Percentiles rank a stretch among this genome's conserved stretches.
Conservation (phyloP, 148 eudicot genomes). For the Arbutus unedo region DNA sequence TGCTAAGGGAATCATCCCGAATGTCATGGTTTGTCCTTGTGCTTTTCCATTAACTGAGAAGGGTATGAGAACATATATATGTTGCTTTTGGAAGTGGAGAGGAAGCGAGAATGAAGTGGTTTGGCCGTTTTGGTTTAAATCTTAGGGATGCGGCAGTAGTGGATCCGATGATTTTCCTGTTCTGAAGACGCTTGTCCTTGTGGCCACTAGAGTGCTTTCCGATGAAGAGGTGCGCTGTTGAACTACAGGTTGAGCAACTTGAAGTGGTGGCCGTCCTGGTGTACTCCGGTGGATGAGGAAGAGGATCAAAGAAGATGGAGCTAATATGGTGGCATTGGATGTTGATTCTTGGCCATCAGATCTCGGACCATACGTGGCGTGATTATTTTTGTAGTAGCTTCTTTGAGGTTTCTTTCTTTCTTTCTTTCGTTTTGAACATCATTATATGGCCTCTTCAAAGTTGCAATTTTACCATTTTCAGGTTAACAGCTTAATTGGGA, state of each 20-base stretch:
- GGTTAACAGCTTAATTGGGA: not conserved
- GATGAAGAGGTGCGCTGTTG: slow-evolving; percentile 69
- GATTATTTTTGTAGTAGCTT: not conserved
- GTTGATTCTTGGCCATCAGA: not conserved
- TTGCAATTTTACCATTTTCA: not conserved
- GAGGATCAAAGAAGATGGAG: slow-evolving; percentile 71
- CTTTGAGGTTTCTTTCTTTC: slow-evolving; percentile 4
- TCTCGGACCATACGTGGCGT: not conserved
- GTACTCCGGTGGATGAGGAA: slow-evolving; percentile 83
- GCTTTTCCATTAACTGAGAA: slow-evolving; percentile 74
- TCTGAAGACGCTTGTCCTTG: slow-evolving; percentile 69
- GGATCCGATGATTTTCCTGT: slow-evolving; percentile 42
- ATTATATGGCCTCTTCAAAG: not conserved
- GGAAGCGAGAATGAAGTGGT: slow-evolving; percentile 66
- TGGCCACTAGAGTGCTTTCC: slow-evolving; percentile 62
- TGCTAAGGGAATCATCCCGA: slow-evolving; percentile 53
- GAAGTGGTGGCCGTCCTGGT: slow-evolving; percentile 80
- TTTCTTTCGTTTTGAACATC: not conserved
- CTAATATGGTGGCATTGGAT: not conserved
- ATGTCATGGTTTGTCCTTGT: slow-evolving; percentile 90
- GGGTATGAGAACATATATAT: slow-evolving; percentile 67
- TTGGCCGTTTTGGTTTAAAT: slow-evolving; percentile 83
- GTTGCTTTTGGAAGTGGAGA: slow-evolving; percentile 56
- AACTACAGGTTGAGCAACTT: slow-evolving; percentile 87
- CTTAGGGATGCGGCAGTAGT: slow-evolving; percentile 43